Evolutionary conservation across 2,329 filamentous ascomycete genomes (phyloP).

Genomic region (Penicillium brasilianum): DNA sequence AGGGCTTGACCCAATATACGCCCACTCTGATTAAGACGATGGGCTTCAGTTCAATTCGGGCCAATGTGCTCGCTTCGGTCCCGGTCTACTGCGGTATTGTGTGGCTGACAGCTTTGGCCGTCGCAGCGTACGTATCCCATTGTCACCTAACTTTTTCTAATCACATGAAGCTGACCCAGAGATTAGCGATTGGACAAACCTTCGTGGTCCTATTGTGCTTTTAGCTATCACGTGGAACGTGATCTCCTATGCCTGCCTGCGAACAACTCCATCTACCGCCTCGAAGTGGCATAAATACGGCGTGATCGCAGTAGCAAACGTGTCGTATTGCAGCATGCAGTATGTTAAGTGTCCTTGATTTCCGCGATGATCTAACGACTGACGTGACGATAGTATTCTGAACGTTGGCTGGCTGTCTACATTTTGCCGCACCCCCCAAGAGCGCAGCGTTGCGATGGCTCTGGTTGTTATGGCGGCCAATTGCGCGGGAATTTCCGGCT

Average conservation of each 20-base stretch:
- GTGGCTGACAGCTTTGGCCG: constrained; percentile 34
- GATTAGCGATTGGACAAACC: constrained; percentile 38
- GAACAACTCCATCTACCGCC: constrained; percentile 30
- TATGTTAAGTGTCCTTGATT: constrained; percentile 23
- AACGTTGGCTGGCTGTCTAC: constrained; percentile 67
- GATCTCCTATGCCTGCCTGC: constrained; percentile 45
- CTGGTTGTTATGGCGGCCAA: constrained; percentile 66
- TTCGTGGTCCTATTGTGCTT: constrained; percentile 44
- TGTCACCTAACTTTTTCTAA: constrained; percentile 10
- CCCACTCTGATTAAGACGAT: constrained; percentile 60
- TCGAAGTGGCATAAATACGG: constrained; percentile 39
- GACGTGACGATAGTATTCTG: constrained; percentile 40
- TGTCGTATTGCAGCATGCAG: constrained; percentile 45
- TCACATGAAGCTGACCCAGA: background rate
- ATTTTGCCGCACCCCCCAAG: constrained; percentile 60
- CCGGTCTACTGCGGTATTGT: constrained; percentile 45
- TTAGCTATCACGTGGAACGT: constrained; percentile 45
- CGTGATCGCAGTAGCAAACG: constrained; percentile 35
- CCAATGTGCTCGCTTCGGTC: constrained; percentile 62
- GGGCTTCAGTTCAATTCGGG: constrained; percentile 55
- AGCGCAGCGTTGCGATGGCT: constrained; percentile 65
- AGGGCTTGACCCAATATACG: constrained; percentile 58
- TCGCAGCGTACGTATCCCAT: constrained; percentile 29
- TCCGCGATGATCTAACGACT: background rate
- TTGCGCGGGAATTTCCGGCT: constrained; percentile 65